Conservation (phyloP, 495 filamentous ascomycete species). For the Pyrenopolyporus hunteri region DNA sequence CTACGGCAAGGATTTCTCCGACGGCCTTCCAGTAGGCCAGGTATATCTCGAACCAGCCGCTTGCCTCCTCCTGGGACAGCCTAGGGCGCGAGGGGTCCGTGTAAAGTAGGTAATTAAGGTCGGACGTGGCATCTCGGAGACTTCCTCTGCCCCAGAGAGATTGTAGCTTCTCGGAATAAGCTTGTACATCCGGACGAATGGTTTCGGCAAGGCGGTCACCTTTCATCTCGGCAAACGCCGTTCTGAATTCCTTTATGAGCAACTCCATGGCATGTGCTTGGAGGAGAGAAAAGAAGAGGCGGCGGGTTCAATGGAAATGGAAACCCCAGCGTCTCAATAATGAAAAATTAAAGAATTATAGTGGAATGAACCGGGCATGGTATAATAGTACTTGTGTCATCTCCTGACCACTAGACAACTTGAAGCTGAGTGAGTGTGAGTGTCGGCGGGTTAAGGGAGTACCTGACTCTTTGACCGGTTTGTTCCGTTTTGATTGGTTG, state of each 20-base stretch:
- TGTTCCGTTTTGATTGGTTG: constrained; percentile 18
- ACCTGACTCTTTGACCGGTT: constrained; percentile 14
- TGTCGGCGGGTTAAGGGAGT: neutral
- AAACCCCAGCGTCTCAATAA: neutral
- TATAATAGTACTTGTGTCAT: constrained; percentile 3
- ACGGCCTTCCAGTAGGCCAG: constrained; percentile 80
- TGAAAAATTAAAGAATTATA: neutral
- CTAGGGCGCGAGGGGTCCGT: constrained; percentile 40
- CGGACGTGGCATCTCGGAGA: constrained; percentile 22
- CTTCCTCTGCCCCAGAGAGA: constrained; percentile 59
- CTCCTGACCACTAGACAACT: neutral
- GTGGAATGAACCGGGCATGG: constrained; percentile 1
- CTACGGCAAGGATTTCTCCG: constrained; percentile 66
- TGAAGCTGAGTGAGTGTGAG: neutral
- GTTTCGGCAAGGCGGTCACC: constrained; percentile 72
- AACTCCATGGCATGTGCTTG: constrained; percentile 63
- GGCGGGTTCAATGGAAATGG: neutral
- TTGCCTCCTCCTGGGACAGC: constrained; percentile 67
- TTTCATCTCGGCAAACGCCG: constrained; percentile 59
- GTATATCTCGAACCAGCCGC: constrained; percentile 84
- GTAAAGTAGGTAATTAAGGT: constrained; percentile 39
- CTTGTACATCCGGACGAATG: constrained; percentile 67
- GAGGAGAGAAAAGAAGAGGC: neutral
- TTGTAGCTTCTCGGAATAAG: constrained; percentile 62
- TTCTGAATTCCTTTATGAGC: constrained; percentile 65